These are phyloP conservation scores for Cocos nucifera DNA, from an alignment of 176 grass and related monocot species.

Conservation along the genomic window DNA sequence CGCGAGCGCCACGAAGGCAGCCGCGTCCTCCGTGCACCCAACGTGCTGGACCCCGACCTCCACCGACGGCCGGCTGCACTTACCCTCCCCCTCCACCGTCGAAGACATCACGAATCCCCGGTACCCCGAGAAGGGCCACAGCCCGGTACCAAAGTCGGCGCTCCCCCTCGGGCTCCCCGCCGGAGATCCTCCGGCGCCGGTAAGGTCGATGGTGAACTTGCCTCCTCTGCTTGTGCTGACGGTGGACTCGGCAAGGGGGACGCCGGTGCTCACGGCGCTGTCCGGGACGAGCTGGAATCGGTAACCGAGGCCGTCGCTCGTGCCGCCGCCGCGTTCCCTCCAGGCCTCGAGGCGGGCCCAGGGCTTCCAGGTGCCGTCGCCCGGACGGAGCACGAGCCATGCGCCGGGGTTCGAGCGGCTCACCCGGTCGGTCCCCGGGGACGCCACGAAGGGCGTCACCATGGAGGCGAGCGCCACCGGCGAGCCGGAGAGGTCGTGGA, in stretches of 20 bases:
- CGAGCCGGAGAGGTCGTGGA: constrained; percentile 90
- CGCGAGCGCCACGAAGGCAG: constrained; percentile 73
- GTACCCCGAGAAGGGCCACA: constrained; percentile 61
- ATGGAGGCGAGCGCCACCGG: constrained; percentile 90
- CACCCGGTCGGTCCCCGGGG: constrained; percentile 66
- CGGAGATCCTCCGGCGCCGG: constrained; percentile 38
- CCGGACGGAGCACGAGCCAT: constrained; percentile 86
- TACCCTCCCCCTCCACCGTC: constrained; percentile 51
- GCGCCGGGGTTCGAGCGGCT: constrained; percentile 86
- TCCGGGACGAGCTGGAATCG: constrained; percentile 68
- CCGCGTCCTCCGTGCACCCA: constrained; percentile 81
- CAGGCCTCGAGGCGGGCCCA: constrained; percentile 94
- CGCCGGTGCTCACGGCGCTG: constrained; percentile 43
- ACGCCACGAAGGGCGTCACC: constrained; percentile 93
- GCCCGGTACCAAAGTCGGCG: constrained; percentile 52
- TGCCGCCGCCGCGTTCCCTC: constrained; percentile 68
- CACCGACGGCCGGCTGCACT: constrained; percentile 47
- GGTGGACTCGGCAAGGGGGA: constrained; percentile 49
- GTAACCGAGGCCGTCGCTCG: constrained; percentile 70
- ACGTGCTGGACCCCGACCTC: constrained; percentile 72
- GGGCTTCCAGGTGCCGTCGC: constrained; percentile 81
- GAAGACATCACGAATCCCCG: constrained; percentile 88
- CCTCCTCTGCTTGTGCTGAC: constrained; percentile 58
- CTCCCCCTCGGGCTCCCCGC: constrained; percentile 81
- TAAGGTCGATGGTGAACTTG: constrained; percentile 90